phyloP scores from a whole-genome alignment of 495 filamentous ascomycete genomes.

The Xylaria acuta region DNA sequence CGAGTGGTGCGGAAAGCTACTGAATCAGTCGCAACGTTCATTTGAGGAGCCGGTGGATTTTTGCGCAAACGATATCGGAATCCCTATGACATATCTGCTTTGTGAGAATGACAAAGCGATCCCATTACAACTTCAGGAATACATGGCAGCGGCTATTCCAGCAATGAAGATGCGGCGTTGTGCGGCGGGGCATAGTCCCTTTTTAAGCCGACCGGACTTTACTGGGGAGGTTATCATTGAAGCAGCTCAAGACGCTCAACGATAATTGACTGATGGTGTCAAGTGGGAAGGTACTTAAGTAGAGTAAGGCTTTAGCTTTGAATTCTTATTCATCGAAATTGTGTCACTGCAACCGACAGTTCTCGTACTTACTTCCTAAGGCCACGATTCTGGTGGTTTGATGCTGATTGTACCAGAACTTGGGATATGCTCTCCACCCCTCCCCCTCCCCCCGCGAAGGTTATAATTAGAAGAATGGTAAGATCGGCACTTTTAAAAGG shows the following conservation, averaged over 20 bases:
- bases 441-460: too few species aligned
- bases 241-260: neutral
- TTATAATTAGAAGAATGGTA: too few species aligned
- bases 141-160: conserved; percentile 7
- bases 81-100: conserved; percentile 16
- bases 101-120: conserved; percentile 10
- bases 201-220: conserved; percentile 15
- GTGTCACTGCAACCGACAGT: too few species aligned
- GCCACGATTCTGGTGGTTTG: too few species aligned
- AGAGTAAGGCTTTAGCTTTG: too few species aligned
- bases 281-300: too few species aligned
- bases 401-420: too few species aligned
- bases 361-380: too few species aligned
- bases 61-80: conserved; percentile 7
- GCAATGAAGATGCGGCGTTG: conserved; percentile 1
- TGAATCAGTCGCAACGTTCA: conserved; percentile 15
- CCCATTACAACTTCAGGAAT: neutral
- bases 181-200: conserved; percentile 13
- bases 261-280: neutral
- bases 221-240: conserved; percentile 4
- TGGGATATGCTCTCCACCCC: too few species aligned
- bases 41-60: conserved; percentile 13
- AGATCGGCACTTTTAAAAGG: too few species aligned
- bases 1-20: neutral
- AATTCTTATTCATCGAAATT: too few species aligned